phyloP scores from a whole-genome alignment of 164 flowering plant genomes.

The Sextonia rubra region DNA sequence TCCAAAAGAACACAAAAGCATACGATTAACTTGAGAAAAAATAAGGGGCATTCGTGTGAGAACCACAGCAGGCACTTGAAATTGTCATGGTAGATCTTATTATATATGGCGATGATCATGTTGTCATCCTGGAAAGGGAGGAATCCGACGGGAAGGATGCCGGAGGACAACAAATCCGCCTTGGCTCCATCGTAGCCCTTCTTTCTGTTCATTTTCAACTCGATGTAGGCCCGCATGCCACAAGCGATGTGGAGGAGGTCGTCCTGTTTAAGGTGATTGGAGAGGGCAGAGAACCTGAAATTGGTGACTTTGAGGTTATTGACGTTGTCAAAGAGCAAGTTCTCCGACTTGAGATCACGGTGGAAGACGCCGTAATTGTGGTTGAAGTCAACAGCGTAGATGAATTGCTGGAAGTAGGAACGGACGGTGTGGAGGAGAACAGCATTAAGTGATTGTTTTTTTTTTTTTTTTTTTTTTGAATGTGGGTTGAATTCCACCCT shows the following conservation, averaged over 20 bases:
- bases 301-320: constrained; percentile 47
- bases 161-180: constrained; percentile 60
- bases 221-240: constrained; percentile 59
- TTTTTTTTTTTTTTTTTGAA: too few relatives aligned
- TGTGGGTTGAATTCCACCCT: too few relatives aligned
- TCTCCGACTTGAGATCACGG: constrained; percentile 53
- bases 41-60: constrained; percentile 38
- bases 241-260: constrained; percentile 53
- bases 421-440: constrained; percentile 44
- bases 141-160: constrained; percentile 53
- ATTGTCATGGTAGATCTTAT: constrained; percentile 48
- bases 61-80: constrained; percentile 65
- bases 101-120: constrained; percentile 43
- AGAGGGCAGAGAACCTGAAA: constrained; percentile 45
- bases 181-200: constrained; percentile 55
- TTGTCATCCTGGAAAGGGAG: constrained; percentile 57
- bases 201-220: constrained; percentile 51
- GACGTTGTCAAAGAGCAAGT: constrained; percentile 41
- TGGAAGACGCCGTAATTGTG: constrained; percentile 56
- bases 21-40: too few relatives aligned
- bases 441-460: too few relatives aligned
- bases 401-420: constrained; percentile 46
- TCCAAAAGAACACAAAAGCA: too few relatives aligned
- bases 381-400: constrained; percentile 52
- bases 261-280: constrained; percentile 49